phyloP scores from a whole-genome alignment of 176 grass and related monocot genomes.

The Cenchrus fungigraminus region DNA sequence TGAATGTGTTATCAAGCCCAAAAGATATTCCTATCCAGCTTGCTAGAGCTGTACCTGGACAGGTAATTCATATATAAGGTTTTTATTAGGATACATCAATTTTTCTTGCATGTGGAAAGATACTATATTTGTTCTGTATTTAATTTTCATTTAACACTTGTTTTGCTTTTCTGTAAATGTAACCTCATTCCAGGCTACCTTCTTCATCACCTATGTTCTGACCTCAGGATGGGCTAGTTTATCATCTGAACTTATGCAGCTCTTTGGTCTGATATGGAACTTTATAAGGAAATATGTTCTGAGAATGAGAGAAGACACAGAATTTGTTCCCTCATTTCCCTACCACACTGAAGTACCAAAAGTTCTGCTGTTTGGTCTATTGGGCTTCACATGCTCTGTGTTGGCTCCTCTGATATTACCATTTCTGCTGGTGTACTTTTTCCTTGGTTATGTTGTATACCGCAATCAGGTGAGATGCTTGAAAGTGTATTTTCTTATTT shows the following conservation, averaged over 20 bases:
- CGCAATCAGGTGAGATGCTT: slow-evolving; percentile 80
- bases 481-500: neutral
- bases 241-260: slow-evolving; percentile 85
- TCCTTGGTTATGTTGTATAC: slow-evolving; percentile 89
- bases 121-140: slow-evolving; percentile 16
- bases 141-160: slow-evolving; percentile 6
- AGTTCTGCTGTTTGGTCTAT: slow-evolving; percentile 76
- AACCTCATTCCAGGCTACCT: slow-evolving; percentile 76
- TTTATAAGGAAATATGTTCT: slow-evolving; percentile 80
- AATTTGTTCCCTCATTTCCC: slow-evolving; percentile 69
- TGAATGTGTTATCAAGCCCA: slow-evolving; percentile 75
- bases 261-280: slow-evolving; percentile 79
- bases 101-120: neutral
- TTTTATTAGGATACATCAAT: neutral
- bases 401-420: slow-evolving; percentile 90
- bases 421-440: slow-evolving; percentile 94
- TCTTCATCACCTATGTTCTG: slow-evolving; percentile 98
- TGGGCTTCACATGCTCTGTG: slow-evolving; percentile 90
- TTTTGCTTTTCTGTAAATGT: slow-evolving; percentile 29
- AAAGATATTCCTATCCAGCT: slow-evolving; percentile 76
- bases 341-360: slow-evolving; percentile 98
- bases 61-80: slow-evolving; percentile 55
- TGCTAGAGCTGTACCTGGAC: slow-evolving; percentile 84
- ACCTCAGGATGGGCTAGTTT: slow-evolving; percentile 99
- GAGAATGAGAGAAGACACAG: slow-evolving; percentile 65